Evolutionary conservation across 2,329 filamentous ascomycete species (phyloP).

Genomic region (Neopestalotiopsis sp.): DNA sequence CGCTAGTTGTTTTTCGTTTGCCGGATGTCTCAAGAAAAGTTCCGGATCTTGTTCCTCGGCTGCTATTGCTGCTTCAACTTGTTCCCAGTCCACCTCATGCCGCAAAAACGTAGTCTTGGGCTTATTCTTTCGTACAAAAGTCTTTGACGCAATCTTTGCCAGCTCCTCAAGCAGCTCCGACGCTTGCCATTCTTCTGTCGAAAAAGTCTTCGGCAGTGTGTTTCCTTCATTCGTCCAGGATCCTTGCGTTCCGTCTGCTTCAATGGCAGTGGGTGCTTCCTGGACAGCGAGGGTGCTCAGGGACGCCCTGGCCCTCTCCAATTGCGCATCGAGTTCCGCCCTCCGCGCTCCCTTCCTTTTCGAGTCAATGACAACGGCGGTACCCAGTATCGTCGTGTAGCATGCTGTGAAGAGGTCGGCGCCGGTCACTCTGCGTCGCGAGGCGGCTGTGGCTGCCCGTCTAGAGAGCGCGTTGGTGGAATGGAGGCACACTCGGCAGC

Average conservation of each 20-base stretch:
- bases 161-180: constrained; percentile 29
- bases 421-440: constrained; percentile 54
- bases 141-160: constrained; percentile 24
- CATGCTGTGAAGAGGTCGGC: constrained; percentile 67
- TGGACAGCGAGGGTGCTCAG: constrained; percentile 45
- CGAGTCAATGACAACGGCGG: constrained; percentile 67
- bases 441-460: constrained; percentile 53
- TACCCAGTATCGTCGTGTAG: constrained; percentile 71
- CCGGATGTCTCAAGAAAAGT: constrained; percentile 27
- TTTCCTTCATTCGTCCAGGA: neutral
- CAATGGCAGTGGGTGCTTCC: constrained; percentile 23
- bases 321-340: constrained; percentile 64
- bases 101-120: constrained; percentile 25
- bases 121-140: constrained; percentile 20
- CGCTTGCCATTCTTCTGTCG: neutral
- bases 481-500: constrained; percentile 65
- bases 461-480: constrained; percentile 53
- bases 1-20: constrained; percentile 17
- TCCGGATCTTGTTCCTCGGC: constrained; percentile 28
- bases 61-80: constrained; percentile 31
- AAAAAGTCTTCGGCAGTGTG: neutral
- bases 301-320: constrained; percentile 58
- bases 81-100: constrained; percentile 31
- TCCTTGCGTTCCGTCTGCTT: neutral
- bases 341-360: constrained; percentile 61